Evolutionary conservation across 2,329 filamentous ascomycete genomes (phyloP).

Genomic region (Ophiocordyceps camponoti-floridani): DNA sequence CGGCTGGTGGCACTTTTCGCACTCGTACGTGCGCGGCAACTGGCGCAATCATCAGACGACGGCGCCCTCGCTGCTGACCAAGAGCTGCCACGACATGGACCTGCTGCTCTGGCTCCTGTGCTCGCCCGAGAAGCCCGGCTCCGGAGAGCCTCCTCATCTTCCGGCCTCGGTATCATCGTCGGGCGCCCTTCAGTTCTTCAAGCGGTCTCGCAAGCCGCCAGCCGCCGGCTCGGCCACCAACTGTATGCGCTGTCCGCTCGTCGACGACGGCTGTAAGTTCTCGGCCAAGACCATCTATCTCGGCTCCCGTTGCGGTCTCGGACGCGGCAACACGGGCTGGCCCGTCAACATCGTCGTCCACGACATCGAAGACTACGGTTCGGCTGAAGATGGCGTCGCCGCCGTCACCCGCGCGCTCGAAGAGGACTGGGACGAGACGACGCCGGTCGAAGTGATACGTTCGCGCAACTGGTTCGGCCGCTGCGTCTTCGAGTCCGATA

Average conservation of each 20-base stretch:
- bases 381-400: slow-evolving; percentile 17
- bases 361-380: slow-evolving; percentile 66
- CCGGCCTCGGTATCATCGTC: slow-evolving; percentile 59
- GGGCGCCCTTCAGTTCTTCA: slow-evolving; percentile 65
- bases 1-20: slow-evolving; percentile 89
- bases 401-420: slow-evolving; percentile 24
- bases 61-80: slow-evolving; percentile 76
- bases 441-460: slow-evolving; percentile 26
- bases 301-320: slow-evolving; percentile 42
- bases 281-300: slow-evolving; percentile 73
- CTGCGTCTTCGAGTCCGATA: slow-evolving; percentile 89
- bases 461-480: slow-evolving; percentile 66
- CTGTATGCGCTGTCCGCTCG: slow-evolving; percentile 54
- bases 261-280: slow-evolving; percentile 62
- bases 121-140: slow-evolving; percentile 36
- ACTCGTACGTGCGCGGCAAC: slow-evolving; percentile 83
- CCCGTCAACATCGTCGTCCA: slow-evolving; percentile 79
- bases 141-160: slow-evolving; percentile 40
- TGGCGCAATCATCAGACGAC: slow-evolving; percentile 68
- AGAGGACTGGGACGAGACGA: slow-evolving; percentile 34
- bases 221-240: slow-evolving; percentile 66
- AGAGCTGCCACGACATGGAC: slow-evolving; percentile 93
- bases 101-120: slow-evolving; percentile 81
- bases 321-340: slow-evolving; percentile 53
- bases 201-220: slow-evolving; percentile 54